Conservation (phyloP, 1,139 yeast genomes). For the Meyerozyma carpophila region DNA sequence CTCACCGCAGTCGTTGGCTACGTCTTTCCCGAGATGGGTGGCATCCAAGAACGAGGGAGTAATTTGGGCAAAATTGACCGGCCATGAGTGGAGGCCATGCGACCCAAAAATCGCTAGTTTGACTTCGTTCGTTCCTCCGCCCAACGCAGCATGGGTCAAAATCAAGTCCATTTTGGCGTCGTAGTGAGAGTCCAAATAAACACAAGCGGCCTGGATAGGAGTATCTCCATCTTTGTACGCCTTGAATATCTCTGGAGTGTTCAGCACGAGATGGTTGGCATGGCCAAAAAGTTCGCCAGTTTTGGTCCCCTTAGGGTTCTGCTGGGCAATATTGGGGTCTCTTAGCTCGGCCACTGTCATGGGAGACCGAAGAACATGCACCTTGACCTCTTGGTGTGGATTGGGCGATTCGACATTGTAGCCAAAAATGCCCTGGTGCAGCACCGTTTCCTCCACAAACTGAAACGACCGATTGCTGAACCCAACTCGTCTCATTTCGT, state of each 20-base stretch:
- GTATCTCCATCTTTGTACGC: conserved; percentile 18
- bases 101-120: conserved; percentile 89
- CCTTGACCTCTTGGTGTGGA: conserved; percentile 62
- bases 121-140: conserved; percentile 73
- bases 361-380: conserved; percentile 68
- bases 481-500: conserved; percentile 79
- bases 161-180: conserved; percentile 57
- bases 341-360: conserved; percentile 66
- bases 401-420: conserved; percentile 26
- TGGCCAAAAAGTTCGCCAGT: conserved; percentile 73
- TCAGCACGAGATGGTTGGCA: conserved; percentile 65
- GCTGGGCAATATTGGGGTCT: conserved; percentile 82
- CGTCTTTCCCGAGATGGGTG: conserved; percentile 59
- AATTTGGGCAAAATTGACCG: conserved; percentile 65
- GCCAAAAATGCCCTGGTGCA: conserved; percentile 32
- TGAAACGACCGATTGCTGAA: conserved; percentile 78
- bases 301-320: conserved; percentile 65
- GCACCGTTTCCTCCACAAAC: conserved; percentile 59
- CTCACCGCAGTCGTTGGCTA: conserved; percentile 82
- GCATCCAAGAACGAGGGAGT: conserved; percentile 67
- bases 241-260: conserved; percentile 26
- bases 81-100: conserved; percentile 91
- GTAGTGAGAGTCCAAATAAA: conserved; percentile 83
- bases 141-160: conserved; percentile 88
- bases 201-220: conserved; percentile 76